Percentiles rank a stretch among this genome's conserved stretches.
Conservation (phyloP, 352 stramenopile species). For the Pythium vanterpoolii region DNA sequence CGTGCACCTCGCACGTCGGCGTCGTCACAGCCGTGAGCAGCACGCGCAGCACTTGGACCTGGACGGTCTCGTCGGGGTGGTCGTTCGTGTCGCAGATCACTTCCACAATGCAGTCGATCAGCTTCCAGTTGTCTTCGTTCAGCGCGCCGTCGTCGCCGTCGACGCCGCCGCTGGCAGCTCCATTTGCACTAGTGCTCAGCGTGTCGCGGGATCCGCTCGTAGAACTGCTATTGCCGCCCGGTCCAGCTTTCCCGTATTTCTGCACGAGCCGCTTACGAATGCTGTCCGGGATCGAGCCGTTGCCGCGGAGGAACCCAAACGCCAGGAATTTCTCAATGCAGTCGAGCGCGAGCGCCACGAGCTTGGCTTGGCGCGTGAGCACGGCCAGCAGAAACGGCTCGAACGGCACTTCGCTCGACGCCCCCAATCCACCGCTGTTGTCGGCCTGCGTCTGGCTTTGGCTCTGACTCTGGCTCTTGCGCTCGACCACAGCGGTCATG, state of each 20-base stretch:
- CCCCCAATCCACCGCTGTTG: slow-evolving; percentile 25
- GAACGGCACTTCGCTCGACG: slow-evolving; percentile 53
- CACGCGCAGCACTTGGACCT: slow-evolving; percentile 92
- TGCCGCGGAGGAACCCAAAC: slow-evolving; percentile 80
- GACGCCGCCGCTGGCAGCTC: slow-evolving; percentile 6
- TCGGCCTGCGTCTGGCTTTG: neutral
- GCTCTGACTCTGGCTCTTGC: slow-evolving; percentile 25
- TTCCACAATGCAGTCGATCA: slow-evolving; percentile 88
- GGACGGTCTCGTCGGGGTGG: slow-evolving; percentile 87
- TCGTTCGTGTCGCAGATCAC: slow-evolving; percentile 90
- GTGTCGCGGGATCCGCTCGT: neutral
- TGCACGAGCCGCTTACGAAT: slow-evolving; percentile 65
- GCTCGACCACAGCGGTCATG: slow-evolving; percentile 36
- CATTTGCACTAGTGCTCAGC: slow-evolving; percentile 15
- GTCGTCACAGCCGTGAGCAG: slow-evolving; percentile 90
- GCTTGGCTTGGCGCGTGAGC: slow-evolving; percentile 71
- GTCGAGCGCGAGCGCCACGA: slow-evolving; percentile 80
- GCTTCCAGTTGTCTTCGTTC: slow-evolving; percentile 58
- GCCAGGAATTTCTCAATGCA: slow-evolving; percentile 90
- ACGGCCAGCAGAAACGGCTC: slow-evolving; percentile 73
- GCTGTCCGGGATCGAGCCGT: slow-evolving; percentile 53
- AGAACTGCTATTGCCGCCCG: slow-evolving; percentile 14
- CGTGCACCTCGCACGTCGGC: slow-evolving; percentile 88
- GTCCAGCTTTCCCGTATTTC: slow-evolving; percentile 33
- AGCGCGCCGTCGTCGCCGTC: slow-evolving; percentile 25